Evolutionary conservation across 495 filamentous ascomycete species (phyloP).

Genomic region (Extremus antarcticus): DNA sequence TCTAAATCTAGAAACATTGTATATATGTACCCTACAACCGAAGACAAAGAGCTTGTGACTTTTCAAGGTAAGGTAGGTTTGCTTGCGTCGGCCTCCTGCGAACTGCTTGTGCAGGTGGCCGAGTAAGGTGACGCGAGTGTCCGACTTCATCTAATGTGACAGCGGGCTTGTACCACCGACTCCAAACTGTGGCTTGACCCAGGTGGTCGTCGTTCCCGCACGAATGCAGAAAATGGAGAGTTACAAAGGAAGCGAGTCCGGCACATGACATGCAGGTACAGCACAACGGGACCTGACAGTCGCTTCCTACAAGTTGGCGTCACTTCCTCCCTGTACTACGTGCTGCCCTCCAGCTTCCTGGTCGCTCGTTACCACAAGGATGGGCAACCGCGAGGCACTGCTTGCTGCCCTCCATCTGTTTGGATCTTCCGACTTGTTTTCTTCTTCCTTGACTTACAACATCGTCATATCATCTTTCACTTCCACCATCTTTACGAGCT

Average conservation of each 20-base stretch:
- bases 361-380: background rate
- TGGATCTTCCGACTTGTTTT: background rate
- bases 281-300: too few species aligned
- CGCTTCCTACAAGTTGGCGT: background rate
- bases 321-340: background rate
- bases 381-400: background rate
- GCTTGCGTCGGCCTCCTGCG: background rate
- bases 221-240: background rate
- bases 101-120: background rate
- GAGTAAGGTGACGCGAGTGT: background rate
- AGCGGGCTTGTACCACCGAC: background rate
- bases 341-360: background rate
- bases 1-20: constrained; percentile 20
- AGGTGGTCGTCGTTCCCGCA: background rate
- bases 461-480: background rate
- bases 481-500: background rate
- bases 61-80: background rate
- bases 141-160: background rate
- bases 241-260: background rate
- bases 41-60: background rate
- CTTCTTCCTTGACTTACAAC: background rate
- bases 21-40: constrained; percentile 18
- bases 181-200: background rate
- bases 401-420: too few species aligned
- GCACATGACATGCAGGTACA: background rate